Evolutionary conservation across 345 rosid genomes (phyloP), one percentile per base, ranked within the genome.

Genomic region (Nasturtium officinale): DNA sequence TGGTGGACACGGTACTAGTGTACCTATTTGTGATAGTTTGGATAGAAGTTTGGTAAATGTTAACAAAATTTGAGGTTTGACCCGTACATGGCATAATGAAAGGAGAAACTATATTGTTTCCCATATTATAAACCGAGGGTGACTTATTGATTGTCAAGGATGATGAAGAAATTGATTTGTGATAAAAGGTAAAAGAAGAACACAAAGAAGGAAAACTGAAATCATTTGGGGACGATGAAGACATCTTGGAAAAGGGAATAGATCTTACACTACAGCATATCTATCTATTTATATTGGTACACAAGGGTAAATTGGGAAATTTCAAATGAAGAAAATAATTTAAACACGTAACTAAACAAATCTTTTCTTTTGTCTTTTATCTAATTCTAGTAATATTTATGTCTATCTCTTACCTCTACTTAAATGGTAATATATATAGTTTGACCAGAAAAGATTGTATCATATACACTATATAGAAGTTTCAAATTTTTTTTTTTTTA

Each of bases 261-360:
- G 30, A 26, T 10, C 53, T 38, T 53, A 25, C 17, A 53, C 4
- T 2, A 0, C 6, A n/a, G n/a, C 52, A 54, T 38, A 16, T 38
- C 26, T 67, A 38, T 53, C 62, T 53, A 53, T 38, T 37, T 68
- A 68, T 68, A 67, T 26, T 67, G 30, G 28, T 53, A 52, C 5
- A 37, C 29, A 6, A 47, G 6, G 18, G 7, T 16, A 26, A 38
- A 38, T 4, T 53, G 16, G 15, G 45, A 62, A 67, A 3, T 2
- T 9, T 1, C 3, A 0, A 3, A 38, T n/a, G 15, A 0, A 13
- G 5, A 2, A 18, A n/a, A 0, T 15, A 20, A 54, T 20, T 7
- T 32, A 29, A 26, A 15, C 48, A 53, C 5, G 25, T 16, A 33
- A 65, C 32, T 11, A 67, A 53, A 37, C 29, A 16, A 2, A 12